Base-by-base conservation (phyloP, 495 filamentous ascomycete species). In the Aspergillus diversus region DNA sequence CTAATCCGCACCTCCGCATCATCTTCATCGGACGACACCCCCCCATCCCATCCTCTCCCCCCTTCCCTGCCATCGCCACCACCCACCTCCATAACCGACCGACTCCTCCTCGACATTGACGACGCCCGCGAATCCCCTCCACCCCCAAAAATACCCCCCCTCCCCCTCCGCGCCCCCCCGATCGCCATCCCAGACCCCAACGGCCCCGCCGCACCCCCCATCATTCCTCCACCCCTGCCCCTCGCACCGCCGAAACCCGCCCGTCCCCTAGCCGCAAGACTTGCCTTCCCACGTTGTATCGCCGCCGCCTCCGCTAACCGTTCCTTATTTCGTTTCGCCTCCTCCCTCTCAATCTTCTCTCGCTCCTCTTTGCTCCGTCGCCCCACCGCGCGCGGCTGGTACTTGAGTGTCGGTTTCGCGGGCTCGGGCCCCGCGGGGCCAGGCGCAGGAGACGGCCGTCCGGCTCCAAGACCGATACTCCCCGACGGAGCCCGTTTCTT, bases 321-420 rank as follows among this genome's bases (percentile, higher is more conserved):
- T 61, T 79, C 79, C 37, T 76, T 80, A 39, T 77, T 55, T 15
- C 81, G 71, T 61, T 82, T 73, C 37, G 76, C 75, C 62, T 86
- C 83, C 17, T 77, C 70, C 52, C 75, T 75, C 68, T 81, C 77
- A 0, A 80, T 74, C 12, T 75, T 78, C 35, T 84, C 81, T 60
- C 82, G 80, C 64, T 84, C 83, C 59, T 82, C 80, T 63, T 84
- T 81, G 64, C 77, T 82, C 50, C 81, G 81, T 8, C 82, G 83
- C 5, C 66, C 67, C 5, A 77, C 73, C 0, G 74, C 72, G 47
- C 77, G 80, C 5, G 83, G 83, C 63, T 79, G 73, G 55, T 79
- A 81, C 59, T 85, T 86, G 34, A 85, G 61, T 3, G 69, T 71
- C 1, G 79, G 77, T 59, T 79, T 61, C 4, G 43, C 13, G 0